Conservation (phyloP, 495 filamentous ascomycete genomes). For the Penicillium lividum region DNA sequence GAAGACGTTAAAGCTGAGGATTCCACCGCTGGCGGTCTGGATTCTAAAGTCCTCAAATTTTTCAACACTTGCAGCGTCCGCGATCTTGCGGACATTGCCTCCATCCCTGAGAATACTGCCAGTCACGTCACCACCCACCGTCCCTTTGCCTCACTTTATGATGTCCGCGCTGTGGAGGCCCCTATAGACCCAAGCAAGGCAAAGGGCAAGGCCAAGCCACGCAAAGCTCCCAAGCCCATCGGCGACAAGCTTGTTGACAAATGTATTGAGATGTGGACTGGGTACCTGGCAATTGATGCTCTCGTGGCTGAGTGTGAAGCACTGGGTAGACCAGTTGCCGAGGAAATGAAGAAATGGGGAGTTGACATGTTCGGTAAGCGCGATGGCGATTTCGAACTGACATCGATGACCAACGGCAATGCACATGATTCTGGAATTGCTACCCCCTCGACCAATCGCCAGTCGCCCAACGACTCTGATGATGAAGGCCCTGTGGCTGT, state of each 20-base stretch:
- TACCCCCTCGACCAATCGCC: constrained; percentile 59
- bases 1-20: constrained; percentile 54
- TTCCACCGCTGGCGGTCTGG: constrained; percentile 43
- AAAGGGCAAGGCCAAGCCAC: constrained; percentile 47
- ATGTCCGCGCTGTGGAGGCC: constrained; percentile 62
- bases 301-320: constrained; percentile 71
- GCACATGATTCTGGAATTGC: constrained; percentile 72
- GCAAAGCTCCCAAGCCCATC: constrained; percentile 54
- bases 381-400: constrained; percentile 67
- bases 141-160: constrained; percentile 65
- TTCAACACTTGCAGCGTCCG: constrained; percentile 76
- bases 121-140: constrained; percentile 64
- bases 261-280: constrained; percentile 69
- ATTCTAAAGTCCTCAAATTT: constrained; percentile 68
- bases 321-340: constrained; percentile 65
- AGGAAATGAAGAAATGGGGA: constrained; percentile 75
- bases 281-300: constrained; percentile 76
- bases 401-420: constrained; percentile 52
- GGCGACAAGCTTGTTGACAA: constrained; percentile 74
- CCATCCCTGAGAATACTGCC: constrained; percentile 65
- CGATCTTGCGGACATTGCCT: constrained; percentile 76
- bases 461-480: constrained; percentile 36
- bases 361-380: constrained; percentile 70
- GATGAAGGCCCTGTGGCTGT: constrained; percentile 46
- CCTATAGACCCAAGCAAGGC: constrained; percentile 43